phyloP scores from a whole-genome alignment of 768 basidiomycete genomes.

The Termitomyces sp. region DNA sequence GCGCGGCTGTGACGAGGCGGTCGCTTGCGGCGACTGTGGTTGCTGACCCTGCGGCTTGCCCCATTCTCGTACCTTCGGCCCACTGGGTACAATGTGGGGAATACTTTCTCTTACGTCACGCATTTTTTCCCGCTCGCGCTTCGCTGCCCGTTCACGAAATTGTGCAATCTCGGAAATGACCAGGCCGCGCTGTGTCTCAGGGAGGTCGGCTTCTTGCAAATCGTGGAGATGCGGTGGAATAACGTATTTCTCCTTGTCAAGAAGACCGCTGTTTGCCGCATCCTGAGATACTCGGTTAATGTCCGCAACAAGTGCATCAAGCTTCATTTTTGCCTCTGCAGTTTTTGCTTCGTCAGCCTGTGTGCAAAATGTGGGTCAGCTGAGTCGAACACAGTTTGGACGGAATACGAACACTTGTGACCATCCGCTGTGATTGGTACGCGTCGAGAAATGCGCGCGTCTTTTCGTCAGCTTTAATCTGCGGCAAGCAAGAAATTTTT shows the following conservation, averaged over 20 bases:
- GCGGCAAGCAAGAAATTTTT: slow-evolving; percentile 5
- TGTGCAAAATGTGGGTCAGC: neutral
- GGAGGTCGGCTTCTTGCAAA: slow-evolving; percentile 92
- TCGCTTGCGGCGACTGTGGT: slow-evolving; percentile 22
- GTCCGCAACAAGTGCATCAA: slow-evolving; percentile 62
- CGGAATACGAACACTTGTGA: slow-evolving; percentile 63
- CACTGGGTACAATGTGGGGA: slow-evolving; percentile 53
- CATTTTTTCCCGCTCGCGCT: slow-evolving; percentile 84
- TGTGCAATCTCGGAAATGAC: slow-evolving; percentile 96
- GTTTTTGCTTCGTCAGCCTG: slow-evolving; percentile 69
- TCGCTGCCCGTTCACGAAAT: slow-evolving; percentile 91
- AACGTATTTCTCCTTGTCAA: slow-evolving; percentile 82
- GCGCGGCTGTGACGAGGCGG: slow-evolving; percentile 25
- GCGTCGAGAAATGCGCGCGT: slow-evolving; percentile 84
- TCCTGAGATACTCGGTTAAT: slow-evolving; percentile 72
- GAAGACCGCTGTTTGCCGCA: slow-evolving; percentile 65
- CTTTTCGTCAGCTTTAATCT: slow-evolving; percentile 97
- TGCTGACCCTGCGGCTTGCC: slow-evolving; percentile 48
- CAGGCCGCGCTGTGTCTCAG: slow-evolving; percentile 87
- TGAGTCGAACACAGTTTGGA: neutral
- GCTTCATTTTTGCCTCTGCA: slow-evolving; percentile 56
- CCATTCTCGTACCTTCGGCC: slow-evolving; percentile 77
- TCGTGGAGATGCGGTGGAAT: slow-evolving; percentile 97
- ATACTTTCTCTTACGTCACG: slow-evolving; percentile 65
- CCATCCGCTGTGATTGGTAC: slow-evolving; percentile 73